Evolutionary conservation across 768 basidiomycete genomes (phyloP), one percentile per base, ranked within the genome.

Genomic region (Termitomyces sp.): DNA sequence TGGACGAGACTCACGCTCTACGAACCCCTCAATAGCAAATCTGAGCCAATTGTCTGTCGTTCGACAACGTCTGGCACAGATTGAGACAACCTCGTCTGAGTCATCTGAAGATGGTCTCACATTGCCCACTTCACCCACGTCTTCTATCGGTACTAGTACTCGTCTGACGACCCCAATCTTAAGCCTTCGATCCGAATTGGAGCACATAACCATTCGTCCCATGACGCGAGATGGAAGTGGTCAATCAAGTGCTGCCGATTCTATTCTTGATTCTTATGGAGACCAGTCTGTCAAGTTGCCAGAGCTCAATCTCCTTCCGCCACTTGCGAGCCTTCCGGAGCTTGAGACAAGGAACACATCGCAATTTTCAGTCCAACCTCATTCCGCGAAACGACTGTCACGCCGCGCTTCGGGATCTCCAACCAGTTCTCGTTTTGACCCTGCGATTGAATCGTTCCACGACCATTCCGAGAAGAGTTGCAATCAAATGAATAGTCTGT

Each of bases 11-110:
- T 64, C 64, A 48, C 63, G 66, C 16, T 63, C 71, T n/a, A 59
- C 52, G 57, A 88, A 84, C 60, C 84, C 87, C 5, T 90, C 88
- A 8, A 83, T 90, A 48, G 74, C 80, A 32, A 85, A 88, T 60
- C 78, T 90, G 16, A 82, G 79, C 61, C 79, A 80, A 58, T 71
- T 84, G 42, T 89, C 87, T 7, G 81, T 90, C 24, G 89, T 91
- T 50, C 84, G 81, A 61, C 83, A 86, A 63, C 84, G 89, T 39
- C 78, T 89, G 15, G 84, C 85, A 11, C 81, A 89, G 65, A 82
- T 90, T 12, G 80, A 87, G 66, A 67, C 70, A 33, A 73, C 62
- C 32, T 73, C 76, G 39, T 71, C 70, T 35, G 60, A 63, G 52
- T 64, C 56, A 40, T 63, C 65, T 24, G 18, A 54, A 20, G 58